Conservation (phyloP, 108 stramenopile genomes). For the Cyclotella choctawhatcheeana region DNA sequence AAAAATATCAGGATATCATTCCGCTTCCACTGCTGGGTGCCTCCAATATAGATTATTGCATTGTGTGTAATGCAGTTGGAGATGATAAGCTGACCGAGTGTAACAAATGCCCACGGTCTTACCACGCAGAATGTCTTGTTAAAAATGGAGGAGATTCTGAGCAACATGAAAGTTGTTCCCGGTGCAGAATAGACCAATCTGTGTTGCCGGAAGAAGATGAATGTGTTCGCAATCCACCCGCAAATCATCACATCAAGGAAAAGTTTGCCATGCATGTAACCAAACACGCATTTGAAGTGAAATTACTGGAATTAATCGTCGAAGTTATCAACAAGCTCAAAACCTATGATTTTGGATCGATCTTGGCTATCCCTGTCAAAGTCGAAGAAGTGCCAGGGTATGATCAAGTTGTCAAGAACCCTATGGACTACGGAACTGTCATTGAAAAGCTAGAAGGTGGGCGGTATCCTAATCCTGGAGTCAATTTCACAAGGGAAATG, state of each 20-base stretch:
- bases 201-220: slow-evolving; percentile 3
- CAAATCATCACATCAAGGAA: not conserved
- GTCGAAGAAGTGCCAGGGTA: slow-evolving; percentile 54
- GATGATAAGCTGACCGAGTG: slow-evolving; percentile 6
- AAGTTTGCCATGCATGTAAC: slow-evolving; percentile 9
- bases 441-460: slow-evolving; percentile 56
- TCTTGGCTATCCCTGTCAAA: slow-evolving; percentile 73
- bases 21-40: not conserved
- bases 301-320: slow-evolving; percentile 1
- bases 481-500: slow-evolving; percentile 9
- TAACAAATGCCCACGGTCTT: slow-evolving; percentile 28
- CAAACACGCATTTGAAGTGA: not conserved
- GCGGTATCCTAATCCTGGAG: slow-evolving; percentile 34
- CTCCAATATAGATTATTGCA: slow-evolving; percentile 14
- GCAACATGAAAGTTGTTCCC: slow-evolving; percentile 13
- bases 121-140: slow-evolving; percentile 29
- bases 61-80: slow-evolving; percentile 9
- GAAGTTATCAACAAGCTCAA: slow-evolving; percentile 59
- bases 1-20: slow-evolving; percentile 40
- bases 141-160: slow-evolving; percentile 2
- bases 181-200: slow-evolving; percentile 20
- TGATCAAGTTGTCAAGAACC: slow-evolving; percentile 54
- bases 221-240: not conserved
- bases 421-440: slow-evolving; percentile 83
- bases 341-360: slow-evolving; percentile 72